Evolutionary conservation across 257 asterid species (phyloP), one percentile per base, ranked within the genome.

Genomic region (Nyctanthes arbortristis): DNA sequence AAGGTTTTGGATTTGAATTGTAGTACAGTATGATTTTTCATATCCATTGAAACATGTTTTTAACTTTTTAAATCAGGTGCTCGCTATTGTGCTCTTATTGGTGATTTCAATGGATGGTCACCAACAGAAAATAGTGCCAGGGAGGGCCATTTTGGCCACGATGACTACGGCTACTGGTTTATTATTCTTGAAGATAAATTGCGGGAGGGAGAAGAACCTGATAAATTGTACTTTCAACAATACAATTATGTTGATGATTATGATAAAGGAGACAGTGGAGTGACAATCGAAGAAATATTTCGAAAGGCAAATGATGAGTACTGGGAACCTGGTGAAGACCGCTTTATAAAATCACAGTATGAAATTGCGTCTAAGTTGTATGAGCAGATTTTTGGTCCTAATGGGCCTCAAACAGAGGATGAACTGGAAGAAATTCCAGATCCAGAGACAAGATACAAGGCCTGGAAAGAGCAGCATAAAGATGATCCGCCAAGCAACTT

Each of bases 261-360:
- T 78, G 99, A 93, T 73, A 89, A 86, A 91, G 99, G 99, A 24
- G 97, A 93, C 75, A 84, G 82, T 68, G 96, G 97, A 71, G 75
- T 84, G 63, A 86, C 95, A 14, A 70, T 78, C 3, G 96, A 91
- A 70, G 97, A 93, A 78, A 67, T 86, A 39, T 87, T 93, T 70
- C 61, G 89, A 77, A 89, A 81, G 80, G 85, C 96, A 1, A 86
- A 85, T 78, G 96, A 93, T 40, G 96, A 91, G 80, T 93, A 93
- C 68, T 93, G 97, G 97, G 97, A 93, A 80, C 96, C 97, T 39
- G 99, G 99, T 67, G 97, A 93, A 86, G 99, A 93, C 78, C 91
- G 95, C 61, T 87, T 74, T 75, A 67, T 82, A 28, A 93, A 91
- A 30, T 74, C 84, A 18, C 95, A 95, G 29, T 85, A 74, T 70